A percentile compares a stretch with the other conserved stretches of the same genome.
Conservation (phyloP, 2,329 filamentous ascomycete species). For the Hypoxylon sp. region DNA sequence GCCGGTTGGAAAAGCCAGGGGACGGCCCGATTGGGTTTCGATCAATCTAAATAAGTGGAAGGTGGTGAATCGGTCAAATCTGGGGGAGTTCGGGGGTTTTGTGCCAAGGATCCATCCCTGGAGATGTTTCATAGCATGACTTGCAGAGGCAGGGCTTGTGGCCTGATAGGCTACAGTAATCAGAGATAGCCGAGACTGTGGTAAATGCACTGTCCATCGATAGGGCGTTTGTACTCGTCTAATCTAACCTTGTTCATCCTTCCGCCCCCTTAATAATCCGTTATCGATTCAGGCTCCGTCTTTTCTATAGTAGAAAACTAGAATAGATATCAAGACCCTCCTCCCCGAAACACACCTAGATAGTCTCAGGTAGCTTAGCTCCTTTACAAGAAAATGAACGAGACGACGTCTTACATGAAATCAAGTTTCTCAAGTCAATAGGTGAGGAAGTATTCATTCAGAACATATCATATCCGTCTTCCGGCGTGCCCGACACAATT, state of each 20-base stretch:
- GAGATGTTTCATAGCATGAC: slow-evolving; percentile 45
- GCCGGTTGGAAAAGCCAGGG: slow-evolving; percentile 32
- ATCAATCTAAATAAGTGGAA: slow-evolving; percentile 42
- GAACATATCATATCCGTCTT: slow-evolving; percentile 2
- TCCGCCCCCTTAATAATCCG: slow-evolving; percentile 21
- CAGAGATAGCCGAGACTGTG: slow-evolving; percentile 22
- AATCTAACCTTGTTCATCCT: slow-evolving; percentile 25
- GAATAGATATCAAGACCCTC: slow-evolving; percentile 19
- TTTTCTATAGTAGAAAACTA: not conserved
- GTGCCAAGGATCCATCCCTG: slow-evolving; percentile 33
- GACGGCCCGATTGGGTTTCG: slow-evolving; percentile 46
- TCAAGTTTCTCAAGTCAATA: not conserved
- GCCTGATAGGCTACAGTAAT: slow-evolving; percentile 33
- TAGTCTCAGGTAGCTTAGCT: not conserved
- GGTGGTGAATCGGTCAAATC: slow-evolving; percentile 42
- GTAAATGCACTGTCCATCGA: slow-evolving; percentile 30
- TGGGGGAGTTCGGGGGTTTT: slow-evolving; percentile 44
- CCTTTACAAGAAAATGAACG: slow-evolving; percentile 2
- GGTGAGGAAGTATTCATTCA: slow-evolving; percentile 11
- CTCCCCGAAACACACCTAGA: not conserved
- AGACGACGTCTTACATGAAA: slow-evolving; percentile 9
- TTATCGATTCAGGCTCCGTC: slow-evolving; percentile 17
- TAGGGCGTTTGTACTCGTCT: slow-evolving; percentile 5
- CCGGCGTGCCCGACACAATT: slow-evolving; percentile 8
- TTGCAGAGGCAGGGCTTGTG: slow-evolving; percentile 26